Evolutionary conservation across 768 basidiomycete species (phyloP), one percentile per base, ranked within the genome.

Genomic region (Myochromella boudieri): DNA sequence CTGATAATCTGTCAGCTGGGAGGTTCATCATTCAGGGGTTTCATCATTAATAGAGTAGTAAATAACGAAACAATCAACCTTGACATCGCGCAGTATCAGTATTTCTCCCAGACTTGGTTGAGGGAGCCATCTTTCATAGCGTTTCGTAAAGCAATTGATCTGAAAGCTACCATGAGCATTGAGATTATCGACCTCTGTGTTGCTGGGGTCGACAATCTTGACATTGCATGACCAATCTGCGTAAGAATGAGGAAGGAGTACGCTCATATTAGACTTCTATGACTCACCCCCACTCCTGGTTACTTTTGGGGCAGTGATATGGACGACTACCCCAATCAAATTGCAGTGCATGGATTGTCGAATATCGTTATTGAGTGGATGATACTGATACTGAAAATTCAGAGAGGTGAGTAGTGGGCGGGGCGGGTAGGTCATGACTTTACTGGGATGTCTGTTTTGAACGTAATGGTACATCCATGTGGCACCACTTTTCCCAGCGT

Each of bases 121-220:
- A 1, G 85, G 84, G 3, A 87, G 60, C 75, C 75, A 81, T 43
- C 75, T 67, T 18, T 55, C 29, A 50, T 77, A 54, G 37, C 63
- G 66, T 52, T 70, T 71, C 5, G 75, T 71, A 55, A 88, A 88
- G 43, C 75, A 79, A 37, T 71, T 82, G 20, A 76, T 60, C 49
- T 42, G 65, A 37, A 74, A 51, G n/a, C 60, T 61, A 17, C 59
- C 54, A 4, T 36, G 48, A 22, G 33, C 43, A 4, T 57, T 39
- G 21, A 62, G 42, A 31, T 57, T 60, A 5, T 63, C 54, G n/a
- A 61, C 53, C 22, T 59, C 52, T n/a, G 62, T 61, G 37, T 68
- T 71, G 21, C 79, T 79, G 3, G 78, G 75, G 54, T 87, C 85
- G 6, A 76, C 69, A 12, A 87, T 58, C 8, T 60, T 60, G 14